phyloP scores from a whole-genome alignment of 2,329 filamentous ascomycete species.

The Cryoendolithus antarcticus region DNA sequence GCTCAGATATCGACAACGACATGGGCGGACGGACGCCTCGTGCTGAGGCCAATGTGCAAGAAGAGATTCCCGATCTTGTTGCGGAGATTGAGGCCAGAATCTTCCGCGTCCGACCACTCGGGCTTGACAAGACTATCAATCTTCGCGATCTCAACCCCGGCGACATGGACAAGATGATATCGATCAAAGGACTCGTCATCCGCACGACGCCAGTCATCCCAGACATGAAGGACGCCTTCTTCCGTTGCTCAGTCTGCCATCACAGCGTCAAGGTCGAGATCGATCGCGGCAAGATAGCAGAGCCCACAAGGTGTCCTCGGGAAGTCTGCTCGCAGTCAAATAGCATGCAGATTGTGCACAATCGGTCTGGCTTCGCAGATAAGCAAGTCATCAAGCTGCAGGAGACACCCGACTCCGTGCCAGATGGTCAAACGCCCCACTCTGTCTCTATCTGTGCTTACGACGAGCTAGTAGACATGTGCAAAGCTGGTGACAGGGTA shows the following conservation, averaged over 20 bases:
- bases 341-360: constrained; percentile 97
- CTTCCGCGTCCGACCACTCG: constrained; percentile 83
- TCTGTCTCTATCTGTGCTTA: constrained; percentile 94
- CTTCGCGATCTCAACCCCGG: constrained; percentile 88
- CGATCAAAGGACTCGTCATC: constrained; percentile 91
- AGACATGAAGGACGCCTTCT: constrained; percentile 98
- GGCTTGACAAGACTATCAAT: constrained; percentile 75
- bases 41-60: constrained; percentile 24
- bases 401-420: constrained; percentile 89
- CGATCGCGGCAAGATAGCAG: constrained; percentile 89
- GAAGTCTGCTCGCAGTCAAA: constrained; percentile 71
- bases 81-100: constrained; percentile 66
- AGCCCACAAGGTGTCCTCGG: constrained; percentile 82
- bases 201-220: constrained; percentile 91
- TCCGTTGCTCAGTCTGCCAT: constrained; percentile 86
- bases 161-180: constrained; percentile 92
- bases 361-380: constrained; percentile 85
- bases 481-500: constrained; percentile 93
- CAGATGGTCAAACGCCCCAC: constrained; percentile 91
- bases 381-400: constrained; percentile 99
- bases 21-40: constrained; percentile 20
- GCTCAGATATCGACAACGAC: constrained; percentile 53
- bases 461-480: constrained; percentile 92
- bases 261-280: constrained; percentile 84
- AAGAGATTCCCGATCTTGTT: constrained; percentile 55